phyloP scores from a whole-genome alignment of 495 filamentous ascomycete genomes.

The Daldinia caldariorum region DNA sequence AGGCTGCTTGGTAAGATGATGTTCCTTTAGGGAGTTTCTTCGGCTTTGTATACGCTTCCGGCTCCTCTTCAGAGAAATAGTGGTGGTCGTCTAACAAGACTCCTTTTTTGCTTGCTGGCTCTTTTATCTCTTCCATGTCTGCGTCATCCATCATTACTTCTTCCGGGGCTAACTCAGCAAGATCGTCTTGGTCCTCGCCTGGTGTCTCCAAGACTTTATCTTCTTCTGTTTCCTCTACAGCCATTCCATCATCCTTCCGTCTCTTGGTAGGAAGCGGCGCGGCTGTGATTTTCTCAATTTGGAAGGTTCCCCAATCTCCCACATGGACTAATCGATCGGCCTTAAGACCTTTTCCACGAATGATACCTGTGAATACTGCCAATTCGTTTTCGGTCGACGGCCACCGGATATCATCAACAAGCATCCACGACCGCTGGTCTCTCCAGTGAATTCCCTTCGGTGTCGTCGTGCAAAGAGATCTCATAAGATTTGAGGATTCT shows the following conservation, averaged over 20 bases:
- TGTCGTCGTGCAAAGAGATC: constrained; percentile 86
- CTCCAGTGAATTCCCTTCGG: constrained; percentile 95
- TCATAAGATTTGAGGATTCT: constrained; percentile 87
- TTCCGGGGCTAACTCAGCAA: constrained; percentile 80
- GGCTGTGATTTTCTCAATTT: constrained; percentile 85
- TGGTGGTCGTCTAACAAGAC: constrained; percentile 96
- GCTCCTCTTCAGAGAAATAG: constrained; percentile 94
- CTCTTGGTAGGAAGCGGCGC: constrained; percentile 67
- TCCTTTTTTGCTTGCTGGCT: constrained; percentile 68
- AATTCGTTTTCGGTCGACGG: constrained; percentile 62
- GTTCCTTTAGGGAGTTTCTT: constrained; percentile 89
- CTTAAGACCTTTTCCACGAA: constrained; percentile 87
- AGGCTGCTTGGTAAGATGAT: constrained; percentile 91
- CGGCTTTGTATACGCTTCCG: constrained; percentile 58
- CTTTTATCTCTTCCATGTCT: constrained; percentile 54
- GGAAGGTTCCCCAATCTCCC: constrained; percentile 94
- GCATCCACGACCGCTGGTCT: constrained; percentile 93
- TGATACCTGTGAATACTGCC: constrained; percentile 83
- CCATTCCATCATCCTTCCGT: constrained; percentile 74
- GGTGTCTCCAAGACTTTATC: constrained; percentile 72
- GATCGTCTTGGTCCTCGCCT: constrained; percentile 78
- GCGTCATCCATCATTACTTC: constrained; percentile 82
- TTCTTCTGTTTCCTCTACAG: constrained; percentile 64
- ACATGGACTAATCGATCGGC: constrained; percentile 89
- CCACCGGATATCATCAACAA: constrained; percentile 84